These are phyloP conservation scores for Salix purpurea DNA, from an alignment of 345 rosid species.

Conservation along the genomic window DNA sequence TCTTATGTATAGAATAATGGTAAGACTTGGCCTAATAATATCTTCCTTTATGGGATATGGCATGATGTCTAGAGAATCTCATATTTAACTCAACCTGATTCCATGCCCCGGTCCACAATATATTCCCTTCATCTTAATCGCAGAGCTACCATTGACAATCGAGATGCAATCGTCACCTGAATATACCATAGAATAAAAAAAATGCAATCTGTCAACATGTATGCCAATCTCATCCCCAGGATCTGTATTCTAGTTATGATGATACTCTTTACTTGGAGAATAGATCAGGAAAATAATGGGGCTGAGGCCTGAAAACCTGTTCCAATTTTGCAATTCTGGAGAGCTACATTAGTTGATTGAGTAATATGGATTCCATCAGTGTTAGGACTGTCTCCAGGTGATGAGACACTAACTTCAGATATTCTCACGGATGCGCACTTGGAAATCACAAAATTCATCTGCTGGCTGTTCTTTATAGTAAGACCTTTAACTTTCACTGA, in stretches of 20 bases:
- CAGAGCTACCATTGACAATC: constrained; percentile 74
- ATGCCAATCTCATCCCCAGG: not conserved
- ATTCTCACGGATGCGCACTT: constrained; percentile 57
- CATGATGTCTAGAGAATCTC: not conserved
- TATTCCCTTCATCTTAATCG: constrained; percentile 76
- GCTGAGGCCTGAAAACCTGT: constrained; percentile 52
- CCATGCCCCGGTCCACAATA: constrained; percentile 99
- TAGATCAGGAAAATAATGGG: not conserved
- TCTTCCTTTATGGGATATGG: not conserved
- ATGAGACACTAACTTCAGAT: constrained; percentile 56
- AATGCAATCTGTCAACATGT: not conserved
- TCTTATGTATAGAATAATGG: not conserved
- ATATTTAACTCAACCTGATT: constrained; percentile 48
- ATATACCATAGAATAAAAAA: constrained; percentile 19
- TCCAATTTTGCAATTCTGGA: constrained; percentile 90
- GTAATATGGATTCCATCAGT: constrained; percentile 94
- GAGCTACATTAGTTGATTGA: constrained; percentile 63
- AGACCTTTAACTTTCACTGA: constrained; percentile 62
- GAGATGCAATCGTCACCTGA: constrained; percentile 93
- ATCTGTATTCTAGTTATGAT: not conserved
- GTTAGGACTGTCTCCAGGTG: constrained; percentile 94
- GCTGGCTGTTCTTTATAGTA: constrained; percentile 89
- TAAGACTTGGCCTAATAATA: not conserved
- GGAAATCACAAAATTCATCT: constrained; percentile 83
- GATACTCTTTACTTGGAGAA: not conserved